A percentile compares a stretch with the other conserved stretches of the same genome.
phyloP scores from a whole-genome alignment of 2,329 filamentous ascomycete species.

The Metarhizium guizhouense region DNA sequence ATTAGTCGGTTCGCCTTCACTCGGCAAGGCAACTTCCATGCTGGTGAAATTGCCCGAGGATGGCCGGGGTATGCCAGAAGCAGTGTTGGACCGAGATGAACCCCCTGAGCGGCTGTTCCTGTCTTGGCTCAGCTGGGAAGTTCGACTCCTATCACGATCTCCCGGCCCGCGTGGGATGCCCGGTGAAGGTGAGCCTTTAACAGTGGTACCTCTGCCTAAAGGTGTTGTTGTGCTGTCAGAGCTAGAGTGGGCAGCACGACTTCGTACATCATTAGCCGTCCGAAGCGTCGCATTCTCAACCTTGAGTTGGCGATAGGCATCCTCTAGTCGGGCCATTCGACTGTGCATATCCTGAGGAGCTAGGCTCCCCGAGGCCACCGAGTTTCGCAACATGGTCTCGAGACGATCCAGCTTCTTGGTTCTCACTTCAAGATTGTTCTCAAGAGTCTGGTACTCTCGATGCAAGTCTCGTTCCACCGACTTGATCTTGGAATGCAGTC shows the following conservation, averaged over 20 bases:
- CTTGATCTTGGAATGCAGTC: conserved; percentile 73
- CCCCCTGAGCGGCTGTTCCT: conserved; percentile 20
- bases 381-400: conserved; percentile 67
- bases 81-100: conserved; percentile 21
- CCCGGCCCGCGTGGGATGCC: conserved; percentile 41
- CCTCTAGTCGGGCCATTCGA: conserved; percentile 46
- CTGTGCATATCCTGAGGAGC: conserved; percentile 33
- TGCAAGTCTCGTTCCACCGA: conserved; percentile 82
- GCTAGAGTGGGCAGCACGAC: conserved; percentile 34
- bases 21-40: conserved; percentile 19
- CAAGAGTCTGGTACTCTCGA: conserved; percentile 81
- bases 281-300: conserved; percentile 62
- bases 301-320: conserved; percentile 54
- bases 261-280: conserved; percentile 50
- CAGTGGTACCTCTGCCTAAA: conserved; percentile 15
- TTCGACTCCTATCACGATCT: conserved; percentile 37
- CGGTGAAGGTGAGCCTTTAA: conserved; percentile 42
- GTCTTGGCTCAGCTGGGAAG: conserved; percentile 20
- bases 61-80: conserved; percentile 17
- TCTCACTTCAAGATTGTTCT: conserved; percentile 69
- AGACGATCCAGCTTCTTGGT: conserved; percentile 81
- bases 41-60: conserved; percentile 14
- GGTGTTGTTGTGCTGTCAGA: conserved; percentile 23
- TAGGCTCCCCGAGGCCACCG: conserved; percentile 40
- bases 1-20: conserved; percentile 14